Evolutionary conservation across 2,329 filamentous ascomycete genomes (phyloP).

Genomic region (Ophiosphaerella narmari): DNA sequence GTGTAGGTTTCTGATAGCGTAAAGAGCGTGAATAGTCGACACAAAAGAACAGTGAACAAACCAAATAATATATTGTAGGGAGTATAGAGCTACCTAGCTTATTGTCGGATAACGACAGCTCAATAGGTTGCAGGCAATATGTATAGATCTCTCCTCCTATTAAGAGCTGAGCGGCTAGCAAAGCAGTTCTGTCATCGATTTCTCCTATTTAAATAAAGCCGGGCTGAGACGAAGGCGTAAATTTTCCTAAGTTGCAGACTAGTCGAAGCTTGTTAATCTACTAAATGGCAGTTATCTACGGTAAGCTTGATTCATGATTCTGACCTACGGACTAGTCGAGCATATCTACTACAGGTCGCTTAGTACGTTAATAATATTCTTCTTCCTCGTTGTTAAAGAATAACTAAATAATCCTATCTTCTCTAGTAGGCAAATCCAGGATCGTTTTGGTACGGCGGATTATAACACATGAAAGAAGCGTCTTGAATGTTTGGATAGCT

Average conservation of each 20-base stretch:
- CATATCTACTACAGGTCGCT: slow-evolving; percentile 1
- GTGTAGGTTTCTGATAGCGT: no score
- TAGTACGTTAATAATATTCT: slow-evolving; percentile 39
- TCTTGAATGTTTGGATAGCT: slow-evolving; percentile 47
- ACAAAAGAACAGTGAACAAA: no score
- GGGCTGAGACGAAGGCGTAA: no score
- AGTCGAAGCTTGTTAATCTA: slow-evolving; percentile 53
- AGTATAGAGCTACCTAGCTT: no score
- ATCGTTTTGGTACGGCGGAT: slow-evolving; percentile 49
- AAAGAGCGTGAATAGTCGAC: no score
- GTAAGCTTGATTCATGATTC: slow-evolving; percentile 40
- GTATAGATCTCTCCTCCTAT: no score
- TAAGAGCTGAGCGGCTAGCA: no score
- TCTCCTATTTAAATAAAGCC: no score
- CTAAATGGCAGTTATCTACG: slow-evolving; percentile 41
- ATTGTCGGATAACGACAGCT: no score
- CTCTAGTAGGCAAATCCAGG: slow-evolving; percentile 45
- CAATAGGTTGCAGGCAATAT: no score
- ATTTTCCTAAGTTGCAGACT: slow-evolving; percentile 53
- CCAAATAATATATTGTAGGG: no score
- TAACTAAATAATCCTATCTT: slow-evolving; percentile 41
- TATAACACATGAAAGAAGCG: slow-evolving; percentile 46
- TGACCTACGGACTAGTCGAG: slow-evolving; percentile 24
- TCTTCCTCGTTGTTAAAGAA: slow-evolving; percentile 45
- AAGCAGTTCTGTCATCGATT: no score